phyloP scores from a whole-genome alignment of 345 rosid genomes.

The Ricinus communis region DNA sequence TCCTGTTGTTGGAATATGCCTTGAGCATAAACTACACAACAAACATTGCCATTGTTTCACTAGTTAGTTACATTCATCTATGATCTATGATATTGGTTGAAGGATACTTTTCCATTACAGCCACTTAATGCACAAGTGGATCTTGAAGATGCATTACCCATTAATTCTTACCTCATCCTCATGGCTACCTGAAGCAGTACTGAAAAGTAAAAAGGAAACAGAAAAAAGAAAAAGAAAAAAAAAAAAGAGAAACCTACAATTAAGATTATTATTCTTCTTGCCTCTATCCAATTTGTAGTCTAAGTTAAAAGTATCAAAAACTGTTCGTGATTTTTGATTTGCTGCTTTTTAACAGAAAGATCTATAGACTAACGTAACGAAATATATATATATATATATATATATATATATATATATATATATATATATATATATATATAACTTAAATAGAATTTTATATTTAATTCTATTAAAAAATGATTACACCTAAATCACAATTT shows the following conservation, averaged over 20 bases:
- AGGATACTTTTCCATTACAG: neutral
- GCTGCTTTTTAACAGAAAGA: too few relatives aligned
- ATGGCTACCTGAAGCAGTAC: neutral
- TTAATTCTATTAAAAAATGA: too few relatives aligned
- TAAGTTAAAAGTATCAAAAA: too few relatives aligned
- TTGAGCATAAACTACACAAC: neutral
- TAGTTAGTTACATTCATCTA: neutral
- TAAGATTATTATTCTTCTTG: too few relatives aligned
- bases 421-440: too few relatives aligned
- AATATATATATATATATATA: too few relatives aligned
- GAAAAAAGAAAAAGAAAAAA: neutral
- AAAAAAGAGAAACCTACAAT: neutral
- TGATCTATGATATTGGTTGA: neutral
- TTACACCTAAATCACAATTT: too few relatives aligned
- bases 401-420: too few relatives aligned
- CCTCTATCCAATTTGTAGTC: too few relatives aligned
- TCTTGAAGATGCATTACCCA: neutral
- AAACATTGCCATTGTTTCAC: neutral
- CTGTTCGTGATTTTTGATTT: too few relatives aligned
- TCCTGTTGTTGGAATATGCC: conserved; percentile 7
- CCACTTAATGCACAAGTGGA: conserved; percentile 2
- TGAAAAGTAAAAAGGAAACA: neutral
- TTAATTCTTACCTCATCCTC: conserved; percentile 6
- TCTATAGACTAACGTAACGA: too few relatives aligned
- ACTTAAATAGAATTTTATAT: too few relatives aligned